These are phyloP conservation scores for Pestalotiopsis sp. DNA, from an alignment of 2,329 filamentous ascomycete genomes.

Conservation along the genomic window DNA sequence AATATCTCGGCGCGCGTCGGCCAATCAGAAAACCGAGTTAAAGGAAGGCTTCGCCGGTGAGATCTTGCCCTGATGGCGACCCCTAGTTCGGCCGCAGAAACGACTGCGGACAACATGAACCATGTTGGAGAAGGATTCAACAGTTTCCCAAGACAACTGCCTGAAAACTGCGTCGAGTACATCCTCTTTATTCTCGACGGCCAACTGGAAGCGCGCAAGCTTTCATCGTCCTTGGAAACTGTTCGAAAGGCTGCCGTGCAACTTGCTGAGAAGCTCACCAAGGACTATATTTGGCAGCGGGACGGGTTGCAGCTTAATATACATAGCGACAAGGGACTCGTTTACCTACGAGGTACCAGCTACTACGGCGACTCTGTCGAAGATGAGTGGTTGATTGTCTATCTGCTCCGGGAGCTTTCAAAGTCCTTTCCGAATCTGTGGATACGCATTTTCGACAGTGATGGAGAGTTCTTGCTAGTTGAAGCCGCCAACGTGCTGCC, in stretches of 20 bases:
- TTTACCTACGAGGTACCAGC: conserved; percentile 73
- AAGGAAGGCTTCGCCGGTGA: not conserved
- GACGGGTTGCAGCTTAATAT: conserved; percentile 73
- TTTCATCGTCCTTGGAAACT: conserved; percentile 66
- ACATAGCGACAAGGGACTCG: conserved; percentile 55
- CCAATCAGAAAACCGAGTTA: not conserved
- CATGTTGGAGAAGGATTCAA: conserved; percentile 29
- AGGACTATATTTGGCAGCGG: conserved; percentile 93
- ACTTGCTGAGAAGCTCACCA: conserved; percentile 65
- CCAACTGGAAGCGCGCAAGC: conserved; percentile 53
- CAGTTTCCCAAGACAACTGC: conserved; percentile 46
- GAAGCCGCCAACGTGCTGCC: conserved; percentile 89
- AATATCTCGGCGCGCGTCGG: not conserved
- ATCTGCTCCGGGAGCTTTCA: conserved; percentile 79
- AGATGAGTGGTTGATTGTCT: conserved; percentile 97
- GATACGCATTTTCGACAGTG: conserved; percentile 80
- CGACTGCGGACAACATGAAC: conserved; percentile 20
- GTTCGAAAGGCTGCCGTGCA: conserved; percentile 69
- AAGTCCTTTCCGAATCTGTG: conserved; percentile 72
- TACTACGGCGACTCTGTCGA: conserved; percentile 94
- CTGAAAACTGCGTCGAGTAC: conserved; percentile 87
- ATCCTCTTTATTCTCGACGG: conserved; percentile 70
- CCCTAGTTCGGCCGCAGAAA: not conserved
- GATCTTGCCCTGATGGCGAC: not conserved
- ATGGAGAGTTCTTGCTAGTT: conserved; percentile 93